These are phyloP conservation scores for Didymella lethalis DNA, from an alignment of 2,329 filamentous ascomycete species.

Conservation along the genomic window DNA sequence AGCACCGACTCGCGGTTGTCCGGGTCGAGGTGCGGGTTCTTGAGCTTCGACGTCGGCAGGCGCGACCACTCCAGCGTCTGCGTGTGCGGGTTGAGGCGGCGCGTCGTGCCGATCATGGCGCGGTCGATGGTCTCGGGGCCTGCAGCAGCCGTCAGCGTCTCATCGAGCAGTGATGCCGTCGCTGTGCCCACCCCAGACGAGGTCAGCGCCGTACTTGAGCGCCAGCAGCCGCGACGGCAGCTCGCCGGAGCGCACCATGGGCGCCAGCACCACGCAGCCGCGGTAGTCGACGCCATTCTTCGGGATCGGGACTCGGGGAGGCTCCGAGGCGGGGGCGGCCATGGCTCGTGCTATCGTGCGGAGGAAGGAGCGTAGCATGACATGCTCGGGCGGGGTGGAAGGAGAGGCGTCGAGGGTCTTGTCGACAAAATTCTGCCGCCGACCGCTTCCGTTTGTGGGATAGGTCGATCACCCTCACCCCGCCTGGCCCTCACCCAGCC, in stretches of 20 bases:
- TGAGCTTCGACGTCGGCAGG: conserved; percentile 72
- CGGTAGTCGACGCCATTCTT: conserved; percentile 90
- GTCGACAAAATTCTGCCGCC: conserved; percentile 14
- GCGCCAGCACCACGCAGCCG: conserved; percentile 91
- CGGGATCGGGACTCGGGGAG: conserved; percentile 79
- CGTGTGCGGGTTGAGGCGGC: conserved; percentile 77
- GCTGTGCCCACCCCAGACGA: conserved; percentile 83
- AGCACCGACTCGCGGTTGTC: conserved; percentile 71
- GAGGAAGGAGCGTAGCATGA: conserved; percentile 51
- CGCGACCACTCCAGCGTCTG: conserved; percentile 87
- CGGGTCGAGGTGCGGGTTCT: conserved; percentile 64
- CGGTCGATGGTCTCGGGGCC: conserved; percentile 94
- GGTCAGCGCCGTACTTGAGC: conserved; percentile 92
- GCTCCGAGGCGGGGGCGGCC: conserved; percentile 37
- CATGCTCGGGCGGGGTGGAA: conserved; percentile 33
- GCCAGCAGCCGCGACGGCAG: conserved; percentile 87
- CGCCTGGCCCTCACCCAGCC: too few relatives aligned
- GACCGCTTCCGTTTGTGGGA: not conserved
- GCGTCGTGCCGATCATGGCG: conserved; percentile 85
- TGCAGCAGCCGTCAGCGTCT: conserved; percentile 42
- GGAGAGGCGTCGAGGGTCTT: not conserved
- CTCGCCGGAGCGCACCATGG: conserved; percentile 98
- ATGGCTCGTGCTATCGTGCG: conserved; percentile 42
- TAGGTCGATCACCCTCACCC: not conserved
- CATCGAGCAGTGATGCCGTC: not conserved